Base-by-base conservation (phyloP, 495 filamentous ascomycete genomes). In the Hypoxylon trugodes region DNA sequence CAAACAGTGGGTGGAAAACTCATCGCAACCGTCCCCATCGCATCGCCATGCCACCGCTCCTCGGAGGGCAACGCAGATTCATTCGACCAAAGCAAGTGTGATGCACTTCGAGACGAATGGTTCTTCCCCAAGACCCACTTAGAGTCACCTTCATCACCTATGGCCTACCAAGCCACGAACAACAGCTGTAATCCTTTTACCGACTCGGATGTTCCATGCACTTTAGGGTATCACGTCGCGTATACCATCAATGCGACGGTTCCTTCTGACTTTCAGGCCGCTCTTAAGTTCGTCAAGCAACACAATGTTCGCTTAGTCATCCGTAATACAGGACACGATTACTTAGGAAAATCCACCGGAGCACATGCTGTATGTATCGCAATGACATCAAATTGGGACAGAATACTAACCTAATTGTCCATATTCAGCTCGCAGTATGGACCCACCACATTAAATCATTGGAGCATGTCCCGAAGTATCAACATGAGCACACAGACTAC, bases 341-440 rank as follows among this genome's bases (percentile, higher is more conserved):
- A 71, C 28, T 63, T 77, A 1, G 79, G 79, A 0, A 72, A 71
- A 8, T 77, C 76, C 5, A 69, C 77, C 4, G 86, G 85, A 19
- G 73, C 74, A 8, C 83, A 83, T 26, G 75, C 79, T 6, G n/a
- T n/a, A n/a, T n/a, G n/a, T n/a, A n/a, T n/a, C n/a, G n/a, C n/a
- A n/a, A n/a, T n/a, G n/a, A n/a, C n/a, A n/a, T n/a, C n/a, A n/a
- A n/a, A n/a, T n/a, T n/a, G n/a, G n/a, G n/a, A n/a, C n/a, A n/a
- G n/a, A n/a, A n/a, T n/a, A n/a, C n/a, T n/a, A n/a, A n/a, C n/a
- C n/a, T n/a, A n/a, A n/a, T n/a, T n/a, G n/a, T n/a, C n/a, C n/a
- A n/a, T n/a, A n/a, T n/a, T n/a, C n/a, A n/a, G n/a, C 72, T 89
- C 16, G 69, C 72, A 9, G 62, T 89, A 41, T 89, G 85, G 85